phyloP scores from a whole-genome alignment of 2,329 filamentous ascomycete genomes.

The Zalaria obscura region DNA sequence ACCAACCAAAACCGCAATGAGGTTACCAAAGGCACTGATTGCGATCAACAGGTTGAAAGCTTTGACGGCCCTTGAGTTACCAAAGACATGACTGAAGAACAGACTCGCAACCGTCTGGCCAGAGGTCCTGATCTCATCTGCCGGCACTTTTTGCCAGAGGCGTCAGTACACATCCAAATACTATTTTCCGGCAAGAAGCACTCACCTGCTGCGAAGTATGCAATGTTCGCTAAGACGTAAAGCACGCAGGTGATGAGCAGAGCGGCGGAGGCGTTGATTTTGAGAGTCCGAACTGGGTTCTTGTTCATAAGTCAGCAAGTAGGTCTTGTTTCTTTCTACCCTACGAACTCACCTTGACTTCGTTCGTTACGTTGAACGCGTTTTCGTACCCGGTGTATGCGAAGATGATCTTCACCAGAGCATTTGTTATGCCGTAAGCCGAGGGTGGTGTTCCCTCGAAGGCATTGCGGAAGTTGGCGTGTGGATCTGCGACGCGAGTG shows the following conservation, averaged over 20 bases:
- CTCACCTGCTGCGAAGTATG: conserved; percentile 47
- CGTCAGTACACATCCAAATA: background rate
- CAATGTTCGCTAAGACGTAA: conserved; percentile 30
- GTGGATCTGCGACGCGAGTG: conserved; percentile 34
- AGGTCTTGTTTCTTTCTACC: background rate
- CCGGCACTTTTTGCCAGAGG: conserved; percentile 11
- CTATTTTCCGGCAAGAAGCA: background rate
- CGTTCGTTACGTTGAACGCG: conserved; percentile 48
- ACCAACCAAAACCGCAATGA: conserved; percentile 53
- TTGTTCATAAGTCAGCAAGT: conserved; percentile 9
- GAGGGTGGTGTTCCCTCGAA: conserved; percentile 35
- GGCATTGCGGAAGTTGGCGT: conserved; percentile 39
- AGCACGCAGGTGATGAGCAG: conserved; percentile 43
- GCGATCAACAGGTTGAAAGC: conserved; percentile 52
- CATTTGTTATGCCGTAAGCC: conserved; percentile 40
- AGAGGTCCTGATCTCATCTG: conserved; percentile 25
- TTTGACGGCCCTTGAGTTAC: conserved; percentile 35
- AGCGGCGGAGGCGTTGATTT: conserved; percentile 45
- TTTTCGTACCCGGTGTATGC: conserved; percentile 44
- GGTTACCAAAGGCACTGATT: conserved; percentile 36
- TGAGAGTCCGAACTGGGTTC: conserved; percentile 48
- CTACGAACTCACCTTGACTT: conserved; percentile 31
- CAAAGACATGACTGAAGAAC: conserved; percentile 44
- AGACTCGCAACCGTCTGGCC: conserved; percentile 41
- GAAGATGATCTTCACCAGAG: conserved; percentile 38